phyloP scores from a whole-genome alignment of 2,329 filamentous ascomycete genomes.

The Scedosporium aurantiacum region DNA sequence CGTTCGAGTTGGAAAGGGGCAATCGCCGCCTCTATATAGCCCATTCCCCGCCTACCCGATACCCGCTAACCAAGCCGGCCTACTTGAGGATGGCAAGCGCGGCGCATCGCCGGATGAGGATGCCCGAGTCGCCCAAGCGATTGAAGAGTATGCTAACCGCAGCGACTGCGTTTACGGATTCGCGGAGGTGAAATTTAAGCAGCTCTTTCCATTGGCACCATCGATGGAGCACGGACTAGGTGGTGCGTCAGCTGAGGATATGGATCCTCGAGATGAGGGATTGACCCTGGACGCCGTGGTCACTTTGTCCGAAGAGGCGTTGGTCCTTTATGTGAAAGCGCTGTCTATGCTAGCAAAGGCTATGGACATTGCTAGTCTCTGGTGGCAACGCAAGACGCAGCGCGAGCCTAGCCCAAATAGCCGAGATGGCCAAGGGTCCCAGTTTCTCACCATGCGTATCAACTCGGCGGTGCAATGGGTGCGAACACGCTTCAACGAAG shows the following conservation, averaged over 20 bases:
- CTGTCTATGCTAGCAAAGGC: slow-evolving; percentile 81
- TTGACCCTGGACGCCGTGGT: slow-evolving; percentile 80
- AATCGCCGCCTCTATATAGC: slow-evolving; percentile 67
- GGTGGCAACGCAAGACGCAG: slow-evolving; percentile 78
- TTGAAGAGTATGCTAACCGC: slow-evolving; percentile 84
- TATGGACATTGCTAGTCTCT: slow-evolving; percentile 87
- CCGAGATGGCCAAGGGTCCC: slow-evolving; percentile 23
- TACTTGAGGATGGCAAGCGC: slow-evolving; percentile 55
- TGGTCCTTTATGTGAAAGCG: slow-evolving; percentile 94
- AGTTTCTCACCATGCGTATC: slow-evolving; percentile 57
- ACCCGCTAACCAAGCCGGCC: slow-evolving; percentile 46
- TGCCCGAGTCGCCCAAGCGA: slow-evolving; percentile 60
- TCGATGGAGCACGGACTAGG: slow-evolving; percentile 63
- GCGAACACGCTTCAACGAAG: slow-evolving; percentile 88
- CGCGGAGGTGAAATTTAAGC: slow-evolving; percentile 96
- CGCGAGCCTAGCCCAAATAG: slow-evolving; percentile 37
- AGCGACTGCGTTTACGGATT: slow-evolving; percentile 97
- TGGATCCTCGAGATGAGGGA: slow-evolving; percentile 53
- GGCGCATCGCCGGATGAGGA: slow-evolving; percentile 63
- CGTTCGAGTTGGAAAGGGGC: slow-evolving; percentile 48
- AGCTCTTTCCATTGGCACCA: slow-evolving; percentile 81
- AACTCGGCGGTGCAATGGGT: slow-evolving; percentile 96
- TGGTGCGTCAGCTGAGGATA: slow-evolving; percentile 43
- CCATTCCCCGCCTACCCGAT: slow-evolving; percentile 79
- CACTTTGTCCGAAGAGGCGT: slow-evolving; percentile 79